Evolutionary conservation across 371 early-diverging fungal species (phyloP).

Genomic region (Furculomyces boomerangus): DNA sequence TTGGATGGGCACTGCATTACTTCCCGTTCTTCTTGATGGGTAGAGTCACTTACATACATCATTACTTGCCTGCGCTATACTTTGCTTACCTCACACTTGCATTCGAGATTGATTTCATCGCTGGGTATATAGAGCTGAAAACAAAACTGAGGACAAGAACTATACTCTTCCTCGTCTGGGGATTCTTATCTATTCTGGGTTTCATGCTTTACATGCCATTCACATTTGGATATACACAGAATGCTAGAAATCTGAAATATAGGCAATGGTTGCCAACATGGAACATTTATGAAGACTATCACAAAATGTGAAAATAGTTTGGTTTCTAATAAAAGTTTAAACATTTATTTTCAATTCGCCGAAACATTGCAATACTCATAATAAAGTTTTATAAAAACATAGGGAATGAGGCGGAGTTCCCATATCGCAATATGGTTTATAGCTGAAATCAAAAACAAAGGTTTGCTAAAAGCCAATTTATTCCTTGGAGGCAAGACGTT

Average conservation of each 20-base stretch:
- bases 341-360: constrained; percentile 1
- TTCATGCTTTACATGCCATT: constrained; percentile 66
- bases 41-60: constrained; percentile 95
- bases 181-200: constrained; percentile 17
- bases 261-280: constrained; percentile 37
- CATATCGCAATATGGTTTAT: constrained; percentile 25
- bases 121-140: background rate
- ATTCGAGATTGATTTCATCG: constrained; percentile 54
- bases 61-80: constrained; percentile 96
- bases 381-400: background rate
- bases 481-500: constrained; percentile 8
- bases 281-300: constrained; percentile 29
- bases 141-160: background rate
- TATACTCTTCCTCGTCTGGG: constrained; percentile 15
- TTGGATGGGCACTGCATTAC: constrained; percentile 96
- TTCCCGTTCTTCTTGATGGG: constrained; percentile 96
- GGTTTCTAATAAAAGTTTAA: background rate
- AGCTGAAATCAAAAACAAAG: constrained; percentile 4
- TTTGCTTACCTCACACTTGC: constrained; percentile 72
- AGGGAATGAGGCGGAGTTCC: constrained; percentile 20
- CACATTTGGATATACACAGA: constrained; percentile 61
- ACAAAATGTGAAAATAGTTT: constrained; percentile 4
- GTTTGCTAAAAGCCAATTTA: background rate
- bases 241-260: constrained; percentile 32
- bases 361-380: constrained; percentile 23